Evolutionary conservation across 2,329 filamentous ascomycete species (phyloP).

Genomic region (Alternaria solani): DNA sequence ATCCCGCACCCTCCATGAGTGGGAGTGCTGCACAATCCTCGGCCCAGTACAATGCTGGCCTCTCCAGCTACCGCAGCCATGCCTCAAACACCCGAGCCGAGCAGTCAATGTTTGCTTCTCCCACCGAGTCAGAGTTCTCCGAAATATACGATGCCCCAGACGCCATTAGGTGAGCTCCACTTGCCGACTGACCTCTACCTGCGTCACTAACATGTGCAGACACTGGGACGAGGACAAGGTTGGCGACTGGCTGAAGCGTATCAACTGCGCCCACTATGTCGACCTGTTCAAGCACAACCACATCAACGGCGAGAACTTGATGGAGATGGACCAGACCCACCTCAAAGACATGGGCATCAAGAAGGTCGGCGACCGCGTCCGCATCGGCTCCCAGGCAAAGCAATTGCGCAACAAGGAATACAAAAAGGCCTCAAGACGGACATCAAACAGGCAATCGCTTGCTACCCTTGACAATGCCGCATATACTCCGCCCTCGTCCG

Average conservation of each 20-base stretch:
- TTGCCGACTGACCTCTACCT: neutral
- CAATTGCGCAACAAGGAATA: constrained; percentile 59
- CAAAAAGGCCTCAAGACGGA: constrained; percentile 69
- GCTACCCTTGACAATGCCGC: constrained; percentile 76
- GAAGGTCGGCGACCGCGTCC: constrained; percentile 94
- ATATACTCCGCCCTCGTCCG: constrained; percentile 68
- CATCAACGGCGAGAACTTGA: constrained; percentile 94
- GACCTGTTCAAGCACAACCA: constrained; percentile 89
- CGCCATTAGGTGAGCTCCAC: constrained; percentile 53
- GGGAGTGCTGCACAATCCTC: constrained; percentile 42
- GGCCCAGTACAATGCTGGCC: constrained; percentile 46
- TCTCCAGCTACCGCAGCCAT: constrained; percentile 49
- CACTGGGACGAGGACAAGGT: constrained; percentile 91
- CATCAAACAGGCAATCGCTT: constrained; percentile 81
- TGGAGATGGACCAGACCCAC: constrained; percentile 96
- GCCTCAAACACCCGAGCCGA: constrained; percentile 46
- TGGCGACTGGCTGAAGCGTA: constrained; percentile 86
- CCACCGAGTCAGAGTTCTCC: constrained; percentile 92
- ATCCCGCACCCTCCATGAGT: constrained; percentile 63
- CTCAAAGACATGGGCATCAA: constrained; percentile 98
- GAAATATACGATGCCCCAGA: constrained; percentile 77
- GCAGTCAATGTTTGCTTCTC: constrained; percentile 73
- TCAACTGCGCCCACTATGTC: constrained; percentile 95
- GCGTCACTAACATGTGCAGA: constrained; percentile 47
- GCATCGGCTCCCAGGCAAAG: constrained; percentile 68